Percentiles rank a stretch among this genome's conserved stretches.
Conservation (phyloP, 2,329 filamentous ascomycete genomes). For the Teratosphaeriaceae sp. region DNA sequence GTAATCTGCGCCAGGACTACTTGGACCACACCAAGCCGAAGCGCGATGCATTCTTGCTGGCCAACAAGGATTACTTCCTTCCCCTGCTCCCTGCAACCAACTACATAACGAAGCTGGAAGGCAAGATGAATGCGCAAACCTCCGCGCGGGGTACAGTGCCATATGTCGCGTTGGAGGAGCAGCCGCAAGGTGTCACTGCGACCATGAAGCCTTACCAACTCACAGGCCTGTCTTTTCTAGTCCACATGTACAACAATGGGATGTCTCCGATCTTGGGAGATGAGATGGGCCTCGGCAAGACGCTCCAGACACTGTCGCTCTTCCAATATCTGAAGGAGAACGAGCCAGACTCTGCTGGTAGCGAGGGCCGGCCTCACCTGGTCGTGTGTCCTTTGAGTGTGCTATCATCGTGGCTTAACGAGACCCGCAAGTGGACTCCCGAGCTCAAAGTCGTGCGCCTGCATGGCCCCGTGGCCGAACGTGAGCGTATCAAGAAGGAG, state of each 20-base stretch:
- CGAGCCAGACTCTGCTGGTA: constrained; percentile 29
- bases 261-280: constrained; percentile 43
- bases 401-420: constrained; percentile 43
- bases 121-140: constrained; percentile 21
- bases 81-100: constrained; percentile 40
- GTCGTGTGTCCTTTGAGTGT: constrained; percentile 48
- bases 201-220: constrained; percentile 48
- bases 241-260: constrained; percentile 41
- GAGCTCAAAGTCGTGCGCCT: constrained; percentile 42
- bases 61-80: constrained; percentile 40
- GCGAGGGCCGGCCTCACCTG: constrained; percentile 35
- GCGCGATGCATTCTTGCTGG: constrained; percentile 40
- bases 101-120: constrained; percentile 34
- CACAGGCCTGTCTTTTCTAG: constrained; percentile 44
- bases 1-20: constrained; percentile 37
- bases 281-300: constrained; percentile 48
- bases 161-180: constrained; percentile 36
- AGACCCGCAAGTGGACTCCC: constrained; percentile 43
- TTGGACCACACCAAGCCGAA: constrained; percentile 36
- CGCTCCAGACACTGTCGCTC: constrained; percentile 43
- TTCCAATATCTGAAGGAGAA: constrained; percentile 43
- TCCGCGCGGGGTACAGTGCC: constrained; percentile 8
- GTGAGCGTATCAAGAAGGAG: constrained; percentile 38
- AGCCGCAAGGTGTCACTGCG: constrained; percentile 42
- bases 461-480: constrained; percentile 40